These are phyloP conservation scores for Xylariaceae sp. DNA, from an alignment of 2,329 filamentous ascomycete species.

Conservation along the genomic window DNA sequence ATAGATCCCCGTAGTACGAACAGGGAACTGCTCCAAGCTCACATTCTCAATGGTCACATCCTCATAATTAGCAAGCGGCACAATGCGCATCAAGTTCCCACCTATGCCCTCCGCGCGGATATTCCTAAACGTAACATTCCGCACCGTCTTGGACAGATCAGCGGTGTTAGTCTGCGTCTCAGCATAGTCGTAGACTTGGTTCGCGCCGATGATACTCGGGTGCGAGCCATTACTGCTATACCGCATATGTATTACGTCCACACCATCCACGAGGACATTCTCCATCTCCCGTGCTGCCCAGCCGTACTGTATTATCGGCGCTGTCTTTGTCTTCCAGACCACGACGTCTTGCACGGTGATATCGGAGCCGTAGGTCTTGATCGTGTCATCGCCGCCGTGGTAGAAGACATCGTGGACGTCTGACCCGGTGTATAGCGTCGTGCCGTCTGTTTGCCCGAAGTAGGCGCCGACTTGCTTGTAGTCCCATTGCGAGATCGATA, in stretches of 20 bases:
- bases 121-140: not conserved
- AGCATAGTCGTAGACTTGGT: not conserved
- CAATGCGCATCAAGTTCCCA: not conserved
- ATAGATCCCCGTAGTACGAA: not conserved
- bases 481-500: conserved; percentile 2
- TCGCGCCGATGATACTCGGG: conserved; percentile 7
- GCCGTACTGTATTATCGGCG: conserved; percentile 6
- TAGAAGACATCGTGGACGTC: conserved; percentile 3
- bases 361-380: conserved; percentile 5
- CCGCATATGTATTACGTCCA: conserved; percentile 9
- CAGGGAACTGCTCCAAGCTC: not conserved
- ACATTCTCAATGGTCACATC: not conserved
- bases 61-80: not conserved
- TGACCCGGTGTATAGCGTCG: conserved; percentile 7
- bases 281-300: conserved; percentile 5
- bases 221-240: conserved; percentile 11
- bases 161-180: not conserved
- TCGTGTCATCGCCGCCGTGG: conserved; percentile 6
- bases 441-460: conserved; percentile 8
- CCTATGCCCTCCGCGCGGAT: not conserved
- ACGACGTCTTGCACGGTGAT: conserved; percentile 1
- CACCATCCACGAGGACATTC: conserved; percentile 6
- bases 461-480: conserved; percentile 7
- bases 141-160: not conserved
- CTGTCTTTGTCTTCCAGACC: conserved; percentile 7